Percentiles rank a stretch among this genome's conserved stretches.
These are phyloP conservation scores for Psilocybe azurescens DNA, from an alignment of 768 basidiomycete genomes.

Conservation along the genomic window DNA sequence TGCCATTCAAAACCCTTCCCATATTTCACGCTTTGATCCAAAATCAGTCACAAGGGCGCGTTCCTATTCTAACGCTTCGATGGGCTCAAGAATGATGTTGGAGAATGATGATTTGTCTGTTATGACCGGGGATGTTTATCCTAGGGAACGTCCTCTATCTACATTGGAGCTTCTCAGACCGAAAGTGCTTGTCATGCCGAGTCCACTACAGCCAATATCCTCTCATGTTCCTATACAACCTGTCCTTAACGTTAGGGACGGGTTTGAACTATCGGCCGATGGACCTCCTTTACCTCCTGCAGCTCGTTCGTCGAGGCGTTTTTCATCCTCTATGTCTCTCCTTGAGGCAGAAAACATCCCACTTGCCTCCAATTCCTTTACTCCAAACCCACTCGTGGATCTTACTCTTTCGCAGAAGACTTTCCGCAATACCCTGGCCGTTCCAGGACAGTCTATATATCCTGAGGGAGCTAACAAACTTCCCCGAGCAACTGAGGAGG, in stretches of 20 bases:
- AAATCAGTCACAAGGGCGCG: conserved; percentile 63
- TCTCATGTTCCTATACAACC: conserved; percentile 38
- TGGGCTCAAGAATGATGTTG: conserved; percentile 66
- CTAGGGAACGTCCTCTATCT: conserved; percentile 66
- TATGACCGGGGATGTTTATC: conserved; percentile 42
- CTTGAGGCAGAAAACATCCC: conserved; percentile 35
- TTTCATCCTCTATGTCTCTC: conserved; percentile 43
- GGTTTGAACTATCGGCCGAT: conserved; percentile 69
- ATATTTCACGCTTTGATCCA: conserved; percentile 82
- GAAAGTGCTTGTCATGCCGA: conserved; percentile 95
- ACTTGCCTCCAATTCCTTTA: conserved; percentile 69
- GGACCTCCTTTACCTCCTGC: conserved; percentile 81
- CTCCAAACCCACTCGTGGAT: conserved; percentile 76
- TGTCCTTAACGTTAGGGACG: conserved; percentile 46
- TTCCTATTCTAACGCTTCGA: conserved; percentile 66
- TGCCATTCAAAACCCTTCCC: conserved; percentile 66
- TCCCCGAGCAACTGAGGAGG: conserved; percentile 79
- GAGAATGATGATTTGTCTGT: conserved; percentile 57
- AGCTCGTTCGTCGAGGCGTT: conserved; percentile 60
- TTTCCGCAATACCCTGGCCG: conserved; percentile 80
- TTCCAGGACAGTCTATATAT: conserved; percentile 70
- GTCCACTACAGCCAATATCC: conserved; percentile 68
- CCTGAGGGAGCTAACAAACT: conserved; percentile 61
- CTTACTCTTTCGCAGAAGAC: conserved; percentile 83
- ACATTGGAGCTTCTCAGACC: conserved; percentile 84